These are phyloP conservation scores for Botrytis medusae DNA, from an alignment of 2,329 filamentous ascomycete species.

Conservation along the genomic window DNA sequence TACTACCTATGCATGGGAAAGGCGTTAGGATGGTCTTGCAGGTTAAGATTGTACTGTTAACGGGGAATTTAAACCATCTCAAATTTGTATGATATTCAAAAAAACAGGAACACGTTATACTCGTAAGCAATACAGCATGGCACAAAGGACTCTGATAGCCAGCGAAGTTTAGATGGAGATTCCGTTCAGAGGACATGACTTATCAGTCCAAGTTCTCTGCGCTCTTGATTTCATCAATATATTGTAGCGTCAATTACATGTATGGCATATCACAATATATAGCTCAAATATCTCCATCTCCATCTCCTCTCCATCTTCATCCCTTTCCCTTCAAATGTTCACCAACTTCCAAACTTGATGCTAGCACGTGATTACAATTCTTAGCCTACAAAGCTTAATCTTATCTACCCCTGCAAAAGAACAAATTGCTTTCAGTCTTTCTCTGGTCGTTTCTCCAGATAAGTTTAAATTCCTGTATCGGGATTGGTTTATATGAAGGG, in stretches of 20 bases:
- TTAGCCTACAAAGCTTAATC: conserved; percentile 11
- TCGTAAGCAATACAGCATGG: neutral
- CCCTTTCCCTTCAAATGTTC: neutral
- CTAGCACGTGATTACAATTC: neutral
- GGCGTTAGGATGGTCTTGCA: conserved; percentile 21
- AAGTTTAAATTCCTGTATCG: conserved; percentile 23
- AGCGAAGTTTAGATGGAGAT: neutral
- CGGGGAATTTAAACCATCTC: neutral
- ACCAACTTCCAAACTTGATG: neutral
- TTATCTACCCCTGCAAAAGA: conserved; percentile 9
- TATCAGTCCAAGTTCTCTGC: neutral
- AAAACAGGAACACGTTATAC: neutral
- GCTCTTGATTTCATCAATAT: neutral
- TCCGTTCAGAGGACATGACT: too few relatives aligned
- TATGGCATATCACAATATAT: neutral
- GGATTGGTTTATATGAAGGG: conserved; percentile 1
- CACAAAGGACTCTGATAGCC: neutral
- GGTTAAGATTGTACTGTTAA: neutral
- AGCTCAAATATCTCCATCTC: too few relatives aligned
- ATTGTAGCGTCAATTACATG: neutral
- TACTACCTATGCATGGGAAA: conserved; percentile 22
- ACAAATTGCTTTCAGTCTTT: conserved; percentile 10
- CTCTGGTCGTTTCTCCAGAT: conserved; percentile 6
- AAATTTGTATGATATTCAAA: neutral
- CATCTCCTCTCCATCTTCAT: neutral